Base-by-base conservation (phyloP, 2,329 filamentous ascomycete species). In the Emmonsiellopsis sp. region DNA sequence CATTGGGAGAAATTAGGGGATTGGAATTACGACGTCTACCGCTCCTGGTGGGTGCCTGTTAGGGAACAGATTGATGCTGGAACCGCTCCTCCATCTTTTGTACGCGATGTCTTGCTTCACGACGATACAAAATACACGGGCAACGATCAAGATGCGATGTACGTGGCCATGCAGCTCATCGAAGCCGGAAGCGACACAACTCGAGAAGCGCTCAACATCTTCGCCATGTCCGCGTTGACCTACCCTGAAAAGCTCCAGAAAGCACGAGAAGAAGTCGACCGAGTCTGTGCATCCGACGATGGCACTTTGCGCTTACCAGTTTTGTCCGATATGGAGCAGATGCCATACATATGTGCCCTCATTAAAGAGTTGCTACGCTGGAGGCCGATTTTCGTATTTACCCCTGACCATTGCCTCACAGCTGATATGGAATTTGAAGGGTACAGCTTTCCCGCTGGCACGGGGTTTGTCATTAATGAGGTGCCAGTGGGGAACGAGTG, bases 151-250 rank as follows among this genome's bases (percentile, higher is more conserved):
- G 66, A 72, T 31, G 62, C 64, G n/a, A 74, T 73, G 68, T 73
- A 72, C 35, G 60, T 71, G 26, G 65, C 67, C 2, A 65, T 68
- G 53, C 63, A 67, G 13, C 58, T 76, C 8, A 66, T 77, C 15
- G 70, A 70, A 53, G 74, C 74, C 0, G 75, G 75, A 6, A 68
- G 65, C 32, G 74, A 77, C 55, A 78, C 70, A 4, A 71, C 73
- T 1, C 63, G 72, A n/a, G 64, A 70, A 56, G 62, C 62, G 1
- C 50, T 71, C 35, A 67, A 69, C 35, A 63, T 63, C 13, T 67
- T 70, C 34, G 60, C 59, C 2, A 65, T 67, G 58, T 61, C 67
- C 2, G 59, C 61, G 5, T 41, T 65, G 2, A 61, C 56, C 54
- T 13, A 61, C 42, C 63, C 65, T 3, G 61, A 66, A 1, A 56